phyloP scores from a whole-genome alignment of 768 basidiomycete species.

The Inosperma sp. region DNA sequence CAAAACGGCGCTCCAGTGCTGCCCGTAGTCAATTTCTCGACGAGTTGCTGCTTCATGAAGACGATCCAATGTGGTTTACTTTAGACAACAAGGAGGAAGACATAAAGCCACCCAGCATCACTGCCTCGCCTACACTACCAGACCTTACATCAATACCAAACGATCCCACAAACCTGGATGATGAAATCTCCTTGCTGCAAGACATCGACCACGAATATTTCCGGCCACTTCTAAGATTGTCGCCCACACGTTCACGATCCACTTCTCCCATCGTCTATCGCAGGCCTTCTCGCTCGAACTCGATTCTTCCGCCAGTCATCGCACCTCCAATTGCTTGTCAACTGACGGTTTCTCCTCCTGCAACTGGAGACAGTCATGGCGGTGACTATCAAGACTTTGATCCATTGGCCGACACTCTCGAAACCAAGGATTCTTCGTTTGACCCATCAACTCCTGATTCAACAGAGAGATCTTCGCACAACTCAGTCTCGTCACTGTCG shows the following conservation, averaged over 20 bases:
- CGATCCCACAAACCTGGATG: constrained; percentile 1
- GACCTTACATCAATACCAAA: background rate
- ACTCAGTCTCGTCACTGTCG: constrained; percentile 15
- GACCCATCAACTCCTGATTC: constrained; percentile 8
- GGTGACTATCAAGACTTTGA: constrained; percentile 4
- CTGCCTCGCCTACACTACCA: background rate
- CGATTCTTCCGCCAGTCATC: constrained; percentile 31
- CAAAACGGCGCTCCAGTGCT: constrained; percentile 49
- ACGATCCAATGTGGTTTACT: constrained; percentile 62
- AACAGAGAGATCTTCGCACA: background rate
- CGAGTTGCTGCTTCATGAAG: constrained; percentile 61
- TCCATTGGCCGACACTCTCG: background rate
- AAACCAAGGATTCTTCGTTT: background rate
- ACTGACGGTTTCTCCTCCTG: constrained; percentile 10
- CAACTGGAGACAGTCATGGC: background rate
- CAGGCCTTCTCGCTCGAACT: constrained; percentile 29
- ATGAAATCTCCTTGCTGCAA: constrained; percentile 19
- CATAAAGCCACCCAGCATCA: background rate
- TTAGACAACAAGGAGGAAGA: background rate
- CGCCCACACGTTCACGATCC: constrained; percentile 7
- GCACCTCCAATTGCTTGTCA: constrained; percentile 36
- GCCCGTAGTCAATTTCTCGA: constrained; percentile 53
- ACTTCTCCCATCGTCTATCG: constrained; percentile 25
- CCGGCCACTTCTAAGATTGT: constrained; percentile 10
- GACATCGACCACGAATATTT: constrained; percentile 40